Percentiles rank a stretch among this genome's conserved stretches.
Conservation (phyloP, 2,329 filamentous ascomycete species). For the Ilyonectria destructans region DNA sequence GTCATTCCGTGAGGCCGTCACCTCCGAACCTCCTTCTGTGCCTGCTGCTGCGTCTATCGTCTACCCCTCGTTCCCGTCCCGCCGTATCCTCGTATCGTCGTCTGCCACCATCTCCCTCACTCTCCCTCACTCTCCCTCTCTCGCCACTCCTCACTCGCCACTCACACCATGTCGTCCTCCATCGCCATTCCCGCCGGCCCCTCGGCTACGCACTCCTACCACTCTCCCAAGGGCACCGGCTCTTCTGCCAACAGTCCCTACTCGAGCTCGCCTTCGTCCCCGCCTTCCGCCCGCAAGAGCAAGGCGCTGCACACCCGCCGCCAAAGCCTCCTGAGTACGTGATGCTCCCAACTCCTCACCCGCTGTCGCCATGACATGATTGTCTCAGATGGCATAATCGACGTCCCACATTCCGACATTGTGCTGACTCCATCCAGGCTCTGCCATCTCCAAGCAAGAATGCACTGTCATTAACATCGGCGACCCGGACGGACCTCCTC, state of each 20-base stretch:
- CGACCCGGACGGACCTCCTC: slow-evolving; percentile 79
- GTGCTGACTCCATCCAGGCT: slow-evolving; percentile 68
- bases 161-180: slow-evolving; percentile 73
- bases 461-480: slow-evolving; percentile 88
- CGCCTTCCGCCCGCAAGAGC: slow-evolving; percentile 67
- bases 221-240: slow-evolving; percentile 62
- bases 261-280: slow-evolving; percentile 64
- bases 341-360: slow-evolving; percentile 13
- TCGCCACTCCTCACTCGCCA: slow-evolving; percentile 69
- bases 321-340: slow-evolving; percentile 74
- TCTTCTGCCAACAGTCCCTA: slow-evolving; percentile 63
- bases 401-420: slow-evolving; percentile 14
- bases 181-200: slow-evolving; percentile 76
- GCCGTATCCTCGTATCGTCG: slow-evolving; percentile 26
- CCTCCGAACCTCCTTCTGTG: slow-evolving; percentile 23
- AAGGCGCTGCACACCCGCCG: slow-evolving; percentile 70
- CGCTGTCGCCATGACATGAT: slow-evolving; percentile 34
- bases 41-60: slow-evolving; percentile 32
- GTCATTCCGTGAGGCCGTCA: slow-evolving; percentile 39
- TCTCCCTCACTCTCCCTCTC: slow-evolving; percentile 70
- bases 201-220: slow-evolving; percentile 55
- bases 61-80: slow-evolving; percentile 42
- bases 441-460: slow-evolving; percentile 81
- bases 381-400: slow-evolving; percentile 28
- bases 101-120: slow-evolving; percentile 14